phyloP scores from a whole-genome alignment of 2,329 filamentous ascomycete species.

The Pestalotiopsis sp. region DNA sequence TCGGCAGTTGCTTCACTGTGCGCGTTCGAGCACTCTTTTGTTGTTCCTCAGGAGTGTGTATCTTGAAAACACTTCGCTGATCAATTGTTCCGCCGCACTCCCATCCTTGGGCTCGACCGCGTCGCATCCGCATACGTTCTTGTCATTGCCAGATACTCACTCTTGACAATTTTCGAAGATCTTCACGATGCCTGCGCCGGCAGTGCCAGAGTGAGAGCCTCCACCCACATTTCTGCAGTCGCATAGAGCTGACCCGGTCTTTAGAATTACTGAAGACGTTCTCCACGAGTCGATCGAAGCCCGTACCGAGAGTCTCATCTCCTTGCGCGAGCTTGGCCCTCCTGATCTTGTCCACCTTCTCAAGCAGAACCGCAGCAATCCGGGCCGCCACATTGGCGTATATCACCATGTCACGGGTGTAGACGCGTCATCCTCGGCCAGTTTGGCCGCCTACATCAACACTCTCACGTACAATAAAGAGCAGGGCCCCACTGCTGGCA shows the following conservation, averaged over 20 bases:
- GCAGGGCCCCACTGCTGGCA: slow-evolving; percentile 71
- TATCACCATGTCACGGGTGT: slow-evolving; percentile 98
- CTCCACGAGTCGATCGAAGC: slow-evolving; percentile 90
- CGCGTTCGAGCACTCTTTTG: not conserved
- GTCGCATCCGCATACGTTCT: not conserved
- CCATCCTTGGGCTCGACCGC: not conserved
- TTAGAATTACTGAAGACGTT: slow-evolving; percentile 90
- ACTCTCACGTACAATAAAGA: slow-evolving; percentile 85
- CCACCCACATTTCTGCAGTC: not conserved
- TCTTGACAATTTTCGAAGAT: not conserved
- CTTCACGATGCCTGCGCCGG: slow-evolving; percentile 32
- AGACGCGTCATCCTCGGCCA: slow-evolving; percentile 96
- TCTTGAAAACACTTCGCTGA: not conserved
- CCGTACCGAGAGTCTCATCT: slow-evolving; percentile 84
- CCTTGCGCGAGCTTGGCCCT: slow-evolving; percentile 89
- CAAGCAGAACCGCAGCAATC: slow-evolving; percentile 67
- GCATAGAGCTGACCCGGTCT: not conserved
- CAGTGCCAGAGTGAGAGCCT: slow-evolving; percentile 34
- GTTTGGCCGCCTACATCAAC: slow-evolving; percentile 96
- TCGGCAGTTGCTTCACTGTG: not conserved
- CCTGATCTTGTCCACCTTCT: slow-evolving; percentile 95
- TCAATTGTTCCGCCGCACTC: not conserved
- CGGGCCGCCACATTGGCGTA: slow-evolving; percentile 76
- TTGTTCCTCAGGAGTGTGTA: not conserved
- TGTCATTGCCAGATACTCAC: not conserved